Base-by-base conservation (phyloP, 23 red algal species). In the Gracilaria gracilis region DNA sequence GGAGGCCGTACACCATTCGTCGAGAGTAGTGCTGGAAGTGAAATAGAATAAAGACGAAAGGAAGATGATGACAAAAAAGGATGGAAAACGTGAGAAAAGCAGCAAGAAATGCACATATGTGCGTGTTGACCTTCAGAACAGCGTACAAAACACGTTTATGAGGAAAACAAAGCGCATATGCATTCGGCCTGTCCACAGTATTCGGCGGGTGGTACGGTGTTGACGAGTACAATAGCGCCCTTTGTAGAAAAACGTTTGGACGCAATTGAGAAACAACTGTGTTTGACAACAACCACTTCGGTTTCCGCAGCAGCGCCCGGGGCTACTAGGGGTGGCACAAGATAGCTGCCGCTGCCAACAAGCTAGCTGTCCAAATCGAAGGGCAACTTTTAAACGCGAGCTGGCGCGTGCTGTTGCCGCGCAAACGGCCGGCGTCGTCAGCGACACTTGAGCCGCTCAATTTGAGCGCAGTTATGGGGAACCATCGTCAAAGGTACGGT, bases 131-230 rank as follows among this genome's bases (percentile, higher is more conserved):
- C 23, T 25, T 9, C 9, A 19, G 24, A 31, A 24, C 21, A 11
- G 59, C 5, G 59, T 62, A 62, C 27, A 31, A 29, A 62, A 62
- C 24, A 16, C 3, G 59, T 29, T 1, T 31, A 55, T 62, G 59
- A 62, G 59, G 59, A 31, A 11, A 44, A n/a, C 20, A 44, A 73
- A 5, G 38, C 67, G 67, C 67, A 73, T 73, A 73, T 73, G 67
- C 67, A 29, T 23, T 1, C 7, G 21, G 36, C 19, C 0, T 40
- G 67, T 73, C 67, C 16, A 40, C 31, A 73, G 35, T 73, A 23
- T 8, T 37, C 33, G 1, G 4, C 9, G 16, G 2, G 38, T 11
- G 6, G 21, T 4, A 35, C 21, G 21, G 0, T 44, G 67, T 73
- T 73, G 67, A 40, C 67, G 44, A 3, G 11, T n/a, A 12, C n/a